Percentiles rank a stretch among this genome's conserved stretches.
Evolutionary conservation across 2,329 filamentous ascomycete genomes (phyloP).

Genomic region (Diaporthe sp.): DNA sequence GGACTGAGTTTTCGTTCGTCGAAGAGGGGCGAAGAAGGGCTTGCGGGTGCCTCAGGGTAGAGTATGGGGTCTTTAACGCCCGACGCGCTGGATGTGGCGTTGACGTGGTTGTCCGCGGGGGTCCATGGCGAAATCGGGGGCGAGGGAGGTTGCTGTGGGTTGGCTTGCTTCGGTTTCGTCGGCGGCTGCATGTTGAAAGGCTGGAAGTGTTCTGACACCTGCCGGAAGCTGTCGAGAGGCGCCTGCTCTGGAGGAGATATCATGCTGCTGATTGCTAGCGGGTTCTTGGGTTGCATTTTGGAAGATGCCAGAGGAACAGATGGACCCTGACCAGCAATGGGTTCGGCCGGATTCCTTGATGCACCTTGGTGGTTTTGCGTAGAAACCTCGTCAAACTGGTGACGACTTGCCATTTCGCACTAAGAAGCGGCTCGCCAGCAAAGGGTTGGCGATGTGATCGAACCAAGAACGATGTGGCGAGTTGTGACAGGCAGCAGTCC

Average conservation of each 20-base stretch:
- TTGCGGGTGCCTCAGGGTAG: constrained; percentile 63
- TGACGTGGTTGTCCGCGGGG: constrained; percentile 53
- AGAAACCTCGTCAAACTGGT: constrained; percentile 22
- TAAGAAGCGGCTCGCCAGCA: constrained; percentile 4
- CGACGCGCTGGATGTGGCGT: constrained; percentile 45
- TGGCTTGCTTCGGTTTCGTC: constrained; percentile 42
- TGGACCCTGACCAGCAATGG: not conserved
- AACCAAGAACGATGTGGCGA: constrained; percentile 12
- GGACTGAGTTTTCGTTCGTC: constrained; percentile 55
- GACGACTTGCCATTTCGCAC: constrained; percentile 13
- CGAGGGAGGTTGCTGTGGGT: constrained; percentile 59
- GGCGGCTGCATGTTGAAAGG: constrained; percentile 46
- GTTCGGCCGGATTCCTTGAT: not conserved
- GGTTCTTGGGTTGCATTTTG: constrained; percentile 53
- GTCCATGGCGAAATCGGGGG: constrained; percentile 70
- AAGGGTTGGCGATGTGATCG: not conserved
- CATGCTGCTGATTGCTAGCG: constrained; percentile 67
- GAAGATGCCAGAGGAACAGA: not conserved
- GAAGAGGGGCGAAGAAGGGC: constrained; percentile 64
- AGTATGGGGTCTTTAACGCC: constrained; percentile 68
- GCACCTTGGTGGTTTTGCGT: not conserved
- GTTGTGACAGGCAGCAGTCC: constrained; percentile 8
- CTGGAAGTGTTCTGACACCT: constrained; percentile 21
- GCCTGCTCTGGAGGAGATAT: constrained; percentile 70
- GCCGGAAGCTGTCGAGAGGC: constrained; percentile 64